These are phyloP conservation scores for Diplotaxis tenuifolia DNA, from an alignment of 345 rosid genomes.

Conservation along the genomic window DNA sequence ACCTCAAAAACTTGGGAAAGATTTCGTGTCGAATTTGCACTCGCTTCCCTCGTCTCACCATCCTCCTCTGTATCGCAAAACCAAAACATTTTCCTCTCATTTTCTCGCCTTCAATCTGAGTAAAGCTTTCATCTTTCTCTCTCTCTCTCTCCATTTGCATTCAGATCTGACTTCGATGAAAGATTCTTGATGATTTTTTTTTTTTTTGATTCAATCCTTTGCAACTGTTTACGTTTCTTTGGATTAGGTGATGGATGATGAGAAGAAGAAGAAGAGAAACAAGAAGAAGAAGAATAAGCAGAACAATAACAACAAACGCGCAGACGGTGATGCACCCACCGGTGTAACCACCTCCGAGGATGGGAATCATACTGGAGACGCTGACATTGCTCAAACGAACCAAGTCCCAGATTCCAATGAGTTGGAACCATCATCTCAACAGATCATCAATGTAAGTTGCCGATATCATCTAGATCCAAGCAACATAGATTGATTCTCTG, in stretches of 20 bases:
- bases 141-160: not conserved
- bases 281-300: slow-evolving; percentile 66
- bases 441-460: slow-evolving; percentile 38
- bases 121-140: not conserved
- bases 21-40: slow-evolving; percentile 12
- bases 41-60: slow-evolving; percentile 10
- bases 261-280: slow-evolving; percentile 61
- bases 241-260: slow-evolving; percentile 58
- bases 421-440: slow-evolving; percentile 28
- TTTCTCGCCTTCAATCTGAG: slow-evolving; percentile 4
- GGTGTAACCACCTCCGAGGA: slow-evolving; percentile 25
- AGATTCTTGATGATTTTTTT: not conserved
- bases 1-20: not conserved
- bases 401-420: slow-evolving; percentile 11
- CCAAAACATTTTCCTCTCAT: not conserved
- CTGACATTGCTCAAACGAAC: slow-evolving; percentile 30
- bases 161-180: slow-evolving; percentile 27
- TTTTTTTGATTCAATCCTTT: not conserved
- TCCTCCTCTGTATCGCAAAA: not conserved
- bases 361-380: slow-evolving; percentile 36
- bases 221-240: not conserved
- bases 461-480: not conserved
- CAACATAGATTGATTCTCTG: not conserved
- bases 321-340: slow-evolving; percentile 28
- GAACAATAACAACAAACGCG: slow-evolving; percentile 32